Evolutionary conservation across 1,284 basidiomycete genomes (phyloP).

Genomic region (Grifola frondosa): DNA sequence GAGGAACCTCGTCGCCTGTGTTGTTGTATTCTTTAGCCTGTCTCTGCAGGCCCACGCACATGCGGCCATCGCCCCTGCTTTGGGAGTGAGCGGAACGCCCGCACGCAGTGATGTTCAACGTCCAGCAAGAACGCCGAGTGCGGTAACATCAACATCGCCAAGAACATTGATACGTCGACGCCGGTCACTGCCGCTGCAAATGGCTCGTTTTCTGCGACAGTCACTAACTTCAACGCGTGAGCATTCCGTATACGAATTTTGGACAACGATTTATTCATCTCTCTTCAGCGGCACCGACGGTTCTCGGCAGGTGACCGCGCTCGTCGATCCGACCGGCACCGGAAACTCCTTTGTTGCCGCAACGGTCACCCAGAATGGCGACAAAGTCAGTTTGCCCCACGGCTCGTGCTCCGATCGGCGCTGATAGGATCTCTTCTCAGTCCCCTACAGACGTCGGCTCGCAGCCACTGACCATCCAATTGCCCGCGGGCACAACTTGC

Average conservation of each 20-base stretch:
- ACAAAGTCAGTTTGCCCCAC: conserved; percentile 27
- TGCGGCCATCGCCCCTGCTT: conserved; percentile 43
- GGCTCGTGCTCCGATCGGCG: no score
- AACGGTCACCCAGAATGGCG: conserved; percentile 39
- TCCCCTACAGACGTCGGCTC: conserved; percentile 34
- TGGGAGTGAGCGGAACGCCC: conserved; percentile 44
- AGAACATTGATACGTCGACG: conserved; percentile 41
- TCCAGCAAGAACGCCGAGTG: conserved; percentile 40
- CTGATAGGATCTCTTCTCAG: no score
- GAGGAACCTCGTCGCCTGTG: conserved; percentile 19
- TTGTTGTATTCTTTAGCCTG: conserved; percentile 21
- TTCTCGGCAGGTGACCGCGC: conserved; percentile 44
- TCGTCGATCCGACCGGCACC: conserved; percentile 37
- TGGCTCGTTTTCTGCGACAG: conserved; percentile 43
- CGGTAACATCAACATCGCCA: conserved; percentile 45
- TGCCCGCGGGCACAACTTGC: conserved; percentile 49
- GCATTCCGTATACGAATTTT: no score
- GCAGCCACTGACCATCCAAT: conserved; percentile 39
- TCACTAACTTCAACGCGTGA: conserved; percentile 52
- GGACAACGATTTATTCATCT: neutral
- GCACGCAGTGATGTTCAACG: conserved; percentile 46
- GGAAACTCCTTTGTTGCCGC: conserved; percentile 38
- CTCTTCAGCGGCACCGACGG: conserved; percentile 44
- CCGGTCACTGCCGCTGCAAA: conserved; percentile 41
- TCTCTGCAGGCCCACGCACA: conserved; percentile 39